phyloP scores from a whole-genome alignment of 495 filamentous ascomycete species.

The Bacidia gigantensis region DNA sequence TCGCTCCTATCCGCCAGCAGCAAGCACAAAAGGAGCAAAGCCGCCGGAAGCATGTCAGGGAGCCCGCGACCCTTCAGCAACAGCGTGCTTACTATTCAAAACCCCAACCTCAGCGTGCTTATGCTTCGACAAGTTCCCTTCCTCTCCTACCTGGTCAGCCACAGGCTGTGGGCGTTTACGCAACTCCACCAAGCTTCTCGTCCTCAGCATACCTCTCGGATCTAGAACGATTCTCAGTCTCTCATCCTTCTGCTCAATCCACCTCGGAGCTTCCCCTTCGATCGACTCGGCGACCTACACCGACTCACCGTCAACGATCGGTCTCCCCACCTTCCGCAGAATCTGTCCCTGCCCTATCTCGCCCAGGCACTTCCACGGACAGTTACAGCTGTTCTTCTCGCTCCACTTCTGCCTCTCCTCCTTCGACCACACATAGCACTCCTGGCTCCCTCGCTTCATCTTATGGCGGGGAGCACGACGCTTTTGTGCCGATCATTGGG shows the following conservation, averaged over 20 bases:
- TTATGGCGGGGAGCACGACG: constrained; percentile 10
- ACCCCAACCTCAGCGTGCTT: constrained; percentile 12
- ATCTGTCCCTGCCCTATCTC: constrained; percentile 30
- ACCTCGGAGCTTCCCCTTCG: constrained; percentile 23
- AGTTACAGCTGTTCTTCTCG: constrained; percentile 32
- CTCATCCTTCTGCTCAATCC: constrained; percentile 25
- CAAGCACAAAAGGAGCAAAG: constrained; percentile 22
- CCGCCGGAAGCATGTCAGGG: constrained; percentile 12
- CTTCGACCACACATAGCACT: constrained; percentile 26
- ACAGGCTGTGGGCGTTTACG: constrained; percentile 12
- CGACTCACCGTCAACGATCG: constrained; percentile 28
- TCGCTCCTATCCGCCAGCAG: constrained; percentile 60
- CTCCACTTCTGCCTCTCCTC: constrained; percentile 37
- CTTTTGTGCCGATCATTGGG: constrained; percentile 9
- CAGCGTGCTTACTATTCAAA: constrained; percentile 29
- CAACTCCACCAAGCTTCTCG: constrained; percentile 18
- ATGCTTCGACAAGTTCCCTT: constrained; percentile 8
- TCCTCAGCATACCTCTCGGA: constrained; percentile 23
- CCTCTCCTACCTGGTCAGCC: constrained; percentile 12
- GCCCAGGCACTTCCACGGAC: constrained; percentile 32
- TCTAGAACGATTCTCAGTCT: constrained; percentile 23
- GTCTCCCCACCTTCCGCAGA: constrained; percentile 37
- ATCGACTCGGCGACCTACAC: constrained; percentile 21
- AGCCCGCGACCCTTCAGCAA: constrained; percentile 25
- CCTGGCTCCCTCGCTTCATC: constrained; percentile 22